Conservation (phyloP, 1,284 basidiomycete genomes). For the Rhodofomes roseus region DNA sequence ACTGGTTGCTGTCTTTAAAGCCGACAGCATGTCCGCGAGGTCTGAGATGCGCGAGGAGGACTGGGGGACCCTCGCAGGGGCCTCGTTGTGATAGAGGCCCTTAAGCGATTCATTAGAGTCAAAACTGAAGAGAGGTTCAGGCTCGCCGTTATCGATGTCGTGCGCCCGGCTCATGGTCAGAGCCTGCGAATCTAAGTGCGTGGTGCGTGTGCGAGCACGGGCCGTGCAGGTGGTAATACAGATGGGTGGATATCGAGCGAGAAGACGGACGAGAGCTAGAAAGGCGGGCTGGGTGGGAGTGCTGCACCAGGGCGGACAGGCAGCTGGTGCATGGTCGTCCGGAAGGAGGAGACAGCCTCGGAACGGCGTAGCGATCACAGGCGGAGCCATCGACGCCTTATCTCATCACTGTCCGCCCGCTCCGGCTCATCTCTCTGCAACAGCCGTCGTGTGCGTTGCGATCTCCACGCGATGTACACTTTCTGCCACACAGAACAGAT, state of each 20-base stretch:
- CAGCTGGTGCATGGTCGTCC: neutral
- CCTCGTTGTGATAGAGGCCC: slow-evolving; percentile 24
- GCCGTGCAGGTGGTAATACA: slow-evolving; percentile 22
- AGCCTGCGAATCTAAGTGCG: slow-evolving; percentile 23
- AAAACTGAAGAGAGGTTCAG: slow-evolving; percentile 47
- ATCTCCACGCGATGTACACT: too few species aligned
- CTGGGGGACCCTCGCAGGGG: slow-evolving; percentile 19
- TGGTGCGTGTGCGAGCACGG: slow-evolving; percentile 4
- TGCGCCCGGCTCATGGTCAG: slow-evolving; percentile 39
- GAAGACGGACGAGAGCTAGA: slow-evolving; percentile 10
- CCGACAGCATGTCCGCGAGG: slow-evolving; percentile 9
- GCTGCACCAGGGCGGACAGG: neutral
- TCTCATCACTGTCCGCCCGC: neutral
- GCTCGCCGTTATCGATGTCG: slow-evolving; percentile 54
- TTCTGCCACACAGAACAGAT: too few species aligned
- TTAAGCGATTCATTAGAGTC: slow-evolving; percentile 40
- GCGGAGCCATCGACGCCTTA: neutral
- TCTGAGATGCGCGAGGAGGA: slow-evolving; percentile 11
- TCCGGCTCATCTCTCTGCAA: neutral
- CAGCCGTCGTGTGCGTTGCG: too few species aligned
- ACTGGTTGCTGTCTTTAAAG: slow-evolving; percentile 4
- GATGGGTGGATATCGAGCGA: slow-evolving; percentile 16
- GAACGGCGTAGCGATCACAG: neutral
- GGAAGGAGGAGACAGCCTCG: neutral
- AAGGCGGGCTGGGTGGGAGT: slow-evolving; percentile 6